Percentiles rank a stretch among this genome's conserved stretches.
Evolutionary conservation across 148 eudicot genomes (phyloP).

Genomic region (Hydrangea macrophylla): DNA sequence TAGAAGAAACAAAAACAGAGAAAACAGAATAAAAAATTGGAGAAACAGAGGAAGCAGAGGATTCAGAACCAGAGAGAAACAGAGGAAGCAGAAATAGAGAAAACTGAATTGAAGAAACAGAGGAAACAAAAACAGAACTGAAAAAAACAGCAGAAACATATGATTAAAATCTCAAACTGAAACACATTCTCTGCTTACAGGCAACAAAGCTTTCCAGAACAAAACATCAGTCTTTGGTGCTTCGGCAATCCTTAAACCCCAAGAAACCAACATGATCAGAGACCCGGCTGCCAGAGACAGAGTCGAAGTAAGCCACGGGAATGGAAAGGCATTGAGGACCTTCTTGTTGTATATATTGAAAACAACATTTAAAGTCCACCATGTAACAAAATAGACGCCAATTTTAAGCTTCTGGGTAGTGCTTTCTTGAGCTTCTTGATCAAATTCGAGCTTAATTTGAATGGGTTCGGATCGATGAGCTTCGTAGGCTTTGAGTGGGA

Average conservation of each 20-base stretch:
- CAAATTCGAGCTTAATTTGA: conserved; percentile 22
- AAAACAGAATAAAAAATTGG: not conserved
- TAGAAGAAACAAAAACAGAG: not conserved
- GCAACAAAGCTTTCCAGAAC: conserved; percentile 50
- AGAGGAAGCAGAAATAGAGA: not conserved
- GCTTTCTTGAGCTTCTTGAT: conserved; percentile 11
- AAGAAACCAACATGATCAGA: conserved; percentile 39
- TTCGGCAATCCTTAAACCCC: conserved; percentile 44
- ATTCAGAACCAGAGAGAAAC: not conserved
- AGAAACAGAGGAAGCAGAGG: not conserved
- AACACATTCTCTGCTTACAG: conserved; percentile 30
- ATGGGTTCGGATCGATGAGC: conserved; percentile 23
- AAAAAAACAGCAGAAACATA: not conserved
- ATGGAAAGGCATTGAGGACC: conserved; percentile 51
- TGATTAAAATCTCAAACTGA: not conserved
- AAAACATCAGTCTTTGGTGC: conserved; percentile 42
- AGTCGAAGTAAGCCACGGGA: conserved; percentile 57
- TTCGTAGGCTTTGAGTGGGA: conserved; percentile 34
- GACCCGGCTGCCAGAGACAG: conserved; percentile 50
- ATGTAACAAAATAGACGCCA: conserved; percentile 41
- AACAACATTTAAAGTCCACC: conserved; percentile 52
- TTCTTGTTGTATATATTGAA: conserved; percentile 52
- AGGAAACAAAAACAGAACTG: not conserved
- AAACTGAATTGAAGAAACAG: not conserved
- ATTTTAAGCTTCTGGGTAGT: conserved; percentile 40